Conservation (phyloP, 2,329 filamentous ascomycete genomes). For the Venturia pyrina region DNA sequence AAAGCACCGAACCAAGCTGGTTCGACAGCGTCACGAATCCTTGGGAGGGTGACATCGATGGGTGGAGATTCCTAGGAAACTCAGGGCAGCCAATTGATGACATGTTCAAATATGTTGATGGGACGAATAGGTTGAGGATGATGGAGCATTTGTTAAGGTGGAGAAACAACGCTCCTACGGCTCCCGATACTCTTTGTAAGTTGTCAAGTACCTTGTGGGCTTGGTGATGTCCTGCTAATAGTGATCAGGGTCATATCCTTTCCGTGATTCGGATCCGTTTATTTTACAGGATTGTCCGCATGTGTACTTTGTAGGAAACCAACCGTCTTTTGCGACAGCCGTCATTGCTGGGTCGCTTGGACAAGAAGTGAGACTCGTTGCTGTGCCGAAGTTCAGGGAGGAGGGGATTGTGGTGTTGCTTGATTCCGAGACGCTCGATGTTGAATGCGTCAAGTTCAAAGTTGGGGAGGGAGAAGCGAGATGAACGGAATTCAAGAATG, state of each 20-base stretch:
- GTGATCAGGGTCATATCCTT: conserved; percentile 77
- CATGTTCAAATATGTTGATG: conserved; percentile 80
- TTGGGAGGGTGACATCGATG: conserved; percentile 82
- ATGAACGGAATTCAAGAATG: background rate
- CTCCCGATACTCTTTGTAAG: conserved; percentile 89
- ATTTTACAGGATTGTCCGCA: conserved; percentile 79
- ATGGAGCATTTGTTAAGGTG: conserved; percentile 93
- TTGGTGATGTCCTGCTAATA: conserved; percentile 1
- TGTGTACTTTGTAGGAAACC: conserved; percentile 81
- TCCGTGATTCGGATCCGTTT: conserved; percentile 87
- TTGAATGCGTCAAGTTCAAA: conserved; percentile 54
- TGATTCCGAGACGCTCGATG: conserved; percentile 75
- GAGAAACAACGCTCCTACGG: conserved; percentile 84
- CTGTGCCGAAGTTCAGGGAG: conserved; percentile 70
- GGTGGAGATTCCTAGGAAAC: conserved; percentile 77
- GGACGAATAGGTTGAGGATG: conserved; percentile 68
- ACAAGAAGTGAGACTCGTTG: conserved; percentile 66
- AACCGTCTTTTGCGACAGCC: conserved; percentile 65
- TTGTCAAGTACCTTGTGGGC: conserved; percentile 16
- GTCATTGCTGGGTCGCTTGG: conserved; percentile 55
- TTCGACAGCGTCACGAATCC: conserved; percentile 88
- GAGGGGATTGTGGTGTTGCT: conserved; percentile 74
- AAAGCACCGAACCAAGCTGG: conserved; percentile 50
- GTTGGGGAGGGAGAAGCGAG: background rate
- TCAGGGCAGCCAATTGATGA: conserved; percentile 92